Evolutionary conservation across 1,139 yeast genomes (phyloP).

Genomic region (Nadsonia starkeyi-henricii): DNA sequence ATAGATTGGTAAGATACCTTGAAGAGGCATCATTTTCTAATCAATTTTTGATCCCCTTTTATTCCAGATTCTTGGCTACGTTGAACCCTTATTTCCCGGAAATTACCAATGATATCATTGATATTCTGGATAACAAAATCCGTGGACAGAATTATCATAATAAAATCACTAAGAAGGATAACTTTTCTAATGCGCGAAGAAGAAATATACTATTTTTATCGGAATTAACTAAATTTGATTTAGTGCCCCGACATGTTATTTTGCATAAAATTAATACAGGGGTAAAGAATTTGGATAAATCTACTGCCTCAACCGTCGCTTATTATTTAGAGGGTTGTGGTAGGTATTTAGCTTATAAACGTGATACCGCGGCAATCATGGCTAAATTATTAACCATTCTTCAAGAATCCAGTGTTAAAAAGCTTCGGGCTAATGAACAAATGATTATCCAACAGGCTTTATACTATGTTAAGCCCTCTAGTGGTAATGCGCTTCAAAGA

Average conservation of each 20-base stretch:
- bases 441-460: conserved; percentile 49
- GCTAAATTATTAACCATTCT: conserved; percentile 47
- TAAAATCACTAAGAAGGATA: neutral
- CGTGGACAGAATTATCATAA: neutral
- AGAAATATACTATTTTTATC: conserved; percentile 26
- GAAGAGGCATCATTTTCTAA: conserved; percentile 19
- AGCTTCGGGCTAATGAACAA: conserved; percentile 23
- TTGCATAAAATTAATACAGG: conserved; percentile 44
- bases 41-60: conserved; percentile 27
- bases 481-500: conserved; percentile 11
- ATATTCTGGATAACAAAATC: conserved; percentile 32
- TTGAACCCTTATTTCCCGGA: conserved; percentile 37
- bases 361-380: conserved; percentile 48
- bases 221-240: conserved; percentile 64
- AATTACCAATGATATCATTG: conserved; percentile 41
- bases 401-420: conserved; percentile 36
- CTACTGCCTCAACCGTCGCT: conserved; percentile 1
- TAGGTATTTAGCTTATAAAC: conserved; percentile 45
- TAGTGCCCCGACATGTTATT: conserved; percentile 56
- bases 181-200: neutral
- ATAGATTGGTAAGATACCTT: conserved; percentile 45
- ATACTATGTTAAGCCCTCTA: conserved; percentile 42
- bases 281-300: conserved; percentile 1
- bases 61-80: conserved; percentile 56
- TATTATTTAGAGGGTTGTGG: conserved; percentile 62